A percentile compares a stretch with the other conserved stretches of the same genome.
Conservation (phyloP, 148 eudicot species). For the Rhododendron mucronatum region DNA sequence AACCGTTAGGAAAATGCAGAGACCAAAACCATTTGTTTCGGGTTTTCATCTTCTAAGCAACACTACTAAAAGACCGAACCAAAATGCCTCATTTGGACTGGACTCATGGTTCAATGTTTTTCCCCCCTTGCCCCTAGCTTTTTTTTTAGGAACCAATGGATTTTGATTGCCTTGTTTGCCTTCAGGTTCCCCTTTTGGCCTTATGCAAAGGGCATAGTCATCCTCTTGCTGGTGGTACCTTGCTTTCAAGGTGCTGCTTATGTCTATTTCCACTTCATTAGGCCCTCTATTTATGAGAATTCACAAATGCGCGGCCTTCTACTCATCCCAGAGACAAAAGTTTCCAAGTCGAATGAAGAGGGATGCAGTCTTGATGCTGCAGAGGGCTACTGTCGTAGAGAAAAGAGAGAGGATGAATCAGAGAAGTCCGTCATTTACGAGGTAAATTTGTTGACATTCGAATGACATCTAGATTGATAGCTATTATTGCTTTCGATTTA, state of each 20-base stretch:
- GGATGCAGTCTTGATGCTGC: constrained; percentile 1
- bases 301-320: neutral
- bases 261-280: constrained; percentile 12
- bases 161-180: neutral
- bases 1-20: neutral
- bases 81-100: neutral
- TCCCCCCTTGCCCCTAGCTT: neutral
- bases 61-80: neutral
- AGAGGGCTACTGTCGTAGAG: neutral
- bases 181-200: constrained; percentile 25
- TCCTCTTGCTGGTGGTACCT: constrained; percentile 20
- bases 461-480: neutral
- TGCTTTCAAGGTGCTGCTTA: constrained; percentile 19
- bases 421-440: constrained; percentile 1
- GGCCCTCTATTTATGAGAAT: constrained; percentile 4
- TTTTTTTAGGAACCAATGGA: neutral
- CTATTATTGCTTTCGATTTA: neutral
- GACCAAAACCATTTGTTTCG: neutral
- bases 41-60: neutral
- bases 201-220: constrained; percentile 21
- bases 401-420: neutral
- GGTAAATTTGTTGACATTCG: constrained; percentile 11
- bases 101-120: too few relatives aligned
- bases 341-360: neutral
- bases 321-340: neutral